Percentiles rank a stretch among this genome's conserved stretches.
Evolutionary conservation across 768 basidiomycete genomes (phyloP).

Genomic region (Tulasnella calospora): DNA sequence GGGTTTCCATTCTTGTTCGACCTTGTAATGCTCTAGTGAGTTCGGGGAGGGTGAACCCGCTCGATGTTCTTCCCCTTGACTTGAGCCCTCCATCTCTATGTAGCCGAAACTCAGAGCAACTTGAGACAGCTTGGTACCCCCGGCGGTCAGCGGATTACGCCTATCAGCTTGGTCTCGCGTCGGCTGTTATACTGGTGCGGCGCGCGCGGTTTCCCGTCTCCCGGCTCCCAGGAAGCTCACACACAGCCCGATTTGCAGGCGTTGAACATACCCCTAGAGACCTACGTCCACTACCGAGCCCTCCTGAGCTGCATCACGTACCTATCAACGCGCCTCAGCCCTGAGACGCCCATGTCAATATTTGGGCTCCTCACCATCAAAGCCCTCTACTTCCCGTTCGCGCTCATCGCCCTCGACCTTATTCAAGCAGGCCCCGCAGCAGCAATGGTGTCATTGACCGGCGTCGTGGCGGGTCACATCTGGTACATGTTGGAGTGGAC

Average conservation of each 20-base stretch:
- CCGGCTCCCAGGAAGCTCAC: not conserved
- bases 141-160: constrained; percentile 67
- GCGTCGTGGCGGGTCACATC: constrained; percentile 68
- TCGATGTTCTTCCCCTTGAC: not conserved
- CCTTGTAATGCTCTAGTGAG: constrained; percentile 67
- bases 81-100: not conserved
- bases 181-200: constrained; percentile 53
- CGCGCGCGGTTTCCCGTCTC: not conserved
- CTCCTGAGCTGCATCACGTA: constrained; percentile 65
- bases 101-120: constrained; percentile 60
- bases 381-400: constrained; percentile 65
- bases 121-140: constrained; percentile 59
- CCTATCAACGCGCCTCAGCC: constrained; percentile 59
- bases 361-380: constrained; percentile 77
- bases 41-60: constrained; percentile 11
- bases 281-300: constrained; percentile 56
- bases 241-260: constrained; percentile 34
- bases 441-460: constrained; percentile 57
- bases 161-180: constrained; percentile 61
- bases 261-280: constrained; percentile 57
- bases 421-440: constrained; percentile 48
- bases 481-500: constrained; percentile 53
- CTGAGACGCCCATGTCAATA: constrained; percentile 62
- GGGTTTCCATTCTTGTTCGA: constrained; percentile 62
- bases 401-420: constrained; percentile 67